phyloP scores from a whole-genome alignment of 176 grass and related monocot genomes.

The Eragrostis nindensis region DNA sequence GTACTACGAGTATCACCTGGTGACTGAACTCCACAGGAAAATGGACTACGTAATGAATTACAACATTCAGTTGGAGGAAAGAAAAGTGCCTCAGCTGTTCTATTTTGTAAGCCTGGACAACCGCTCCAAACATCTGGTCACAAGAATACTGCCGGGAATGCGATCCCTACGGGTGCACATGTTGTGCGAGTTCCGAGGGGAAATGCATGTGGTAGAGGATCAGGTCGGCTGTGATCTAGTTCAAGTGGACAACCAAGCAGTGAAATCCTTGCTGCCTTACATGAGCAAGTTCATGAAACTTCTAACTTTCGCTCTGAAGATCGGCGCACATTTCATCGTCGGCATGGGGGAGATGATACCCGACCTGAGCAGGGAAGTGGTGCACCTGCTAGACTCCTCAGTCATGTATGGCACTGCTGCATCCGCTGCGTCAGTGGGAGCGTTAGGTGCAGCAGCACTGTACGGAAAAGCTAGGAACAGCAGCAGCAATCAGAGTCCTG shows the following conservation, averaged over 20 bases:
- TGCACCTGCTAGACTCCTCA: conserved; percentile 70
- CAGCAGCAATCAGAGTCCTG: conserved; percentile 15
- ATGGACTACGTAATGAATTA: conserved; percentile 85
- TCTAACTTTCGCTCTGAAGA: conserved; percentile 87
- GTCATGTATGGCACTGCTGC: conserved; percentile 49
- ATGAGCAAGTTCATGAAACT: conserved; percentile 89
- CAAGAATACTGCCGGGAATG: conserved; percentile 77
- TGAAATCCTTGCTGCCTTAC: conserved; percentile 79
- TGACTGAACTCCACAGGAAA: conserved; percentile 79
- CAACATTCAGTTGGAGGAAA: conserved; percentile 75
- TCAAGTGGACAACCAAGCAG: conserved; percentile 74
- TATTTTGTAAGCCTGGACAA: conserved; percentile 75
- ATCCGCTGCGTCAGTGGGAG: conserved; percentile 64
- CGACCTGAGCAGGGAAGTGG: conserved; percentile 75
- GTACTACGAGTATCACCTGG: conserved; percentile 80
- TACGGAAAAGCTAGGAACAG: conserved; percentile 52
- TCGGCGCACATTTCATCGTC: conserved; percentile 72
- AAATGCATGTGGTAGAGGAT: conserved; percentile 93
- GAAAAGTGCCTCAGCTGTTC: conserved; percentile 85
- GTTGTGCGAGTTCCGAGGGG: conserved; percentile 77
- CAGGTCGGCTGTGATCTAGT: conserved; percentile 83
- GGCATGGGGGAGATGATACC: conserved; percentile 98
- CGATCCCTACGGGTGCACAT: conserved; percentile 74
- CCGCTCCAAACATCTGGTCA: conserved; percentile 67
- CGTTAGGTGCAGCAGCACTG: conserved; percentile 57